Evolutionary conservation across 2,329 filamentous ascomycete species (phyloP).

Genomic region (Eutypella sp.): DNA sequence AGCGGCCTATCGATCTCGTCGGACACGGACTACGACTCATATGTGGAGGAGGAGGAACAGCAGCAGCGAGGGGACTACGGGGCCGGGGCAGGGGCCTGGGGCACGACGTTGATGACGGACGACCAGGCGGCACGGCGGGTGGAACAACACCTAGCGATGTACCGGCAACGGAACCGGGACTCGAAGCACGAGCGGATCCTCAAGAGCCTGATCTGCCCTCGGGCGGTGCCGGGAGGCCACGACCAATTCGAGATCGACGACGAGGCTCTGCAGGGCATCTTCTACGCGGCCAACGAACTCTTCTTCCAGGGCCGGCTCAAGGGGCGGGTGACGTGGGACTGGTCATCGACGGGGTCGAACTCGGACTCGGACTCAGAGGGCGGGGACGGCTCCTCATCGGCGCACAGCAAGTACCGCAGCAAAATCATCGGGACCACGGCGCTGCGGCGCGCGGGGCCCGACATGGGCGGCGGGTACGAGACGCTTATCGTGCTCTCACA

Average conservation of each 20-base stretch:
- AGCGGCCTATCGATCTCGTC: slow-evolving; percentile 45
- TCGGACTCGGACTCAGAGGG: too few relatives aligned
- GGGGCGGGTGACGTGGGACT: slow-evolving; percentile 58
- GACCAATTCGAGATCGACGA: slow-evolving; percentile 54
- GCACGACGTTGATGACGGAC: slow-evolving; percentile 47
- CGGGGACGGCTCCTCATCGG: too few relatives aligned
- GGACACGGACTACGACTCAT: slow-evolving; percentile 29
- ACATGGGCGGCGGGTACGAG: slow-evolving; percentile 52
- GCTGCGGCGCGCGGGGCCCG: slow-evolving; percentile 42
- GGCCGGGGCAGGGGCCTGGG: too few relatives aligned
- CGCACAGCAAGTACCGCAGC: slow-evolving; percentile 47
- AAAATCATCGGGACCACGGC: slow-evolving; percentile 61
- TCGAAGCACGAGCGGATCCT: slow-evolving; percentile 55
- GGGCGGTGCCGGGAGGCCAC: slow-evolving; percentile 36
- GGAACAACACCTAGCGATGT: slow-evolving; percentile 39
- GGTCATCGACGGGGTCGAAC: too few relatives aligned
- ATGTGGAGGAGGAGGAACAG: slow-evolving; percentile 37
- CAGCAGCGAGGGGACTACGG: too few relatives aligned
- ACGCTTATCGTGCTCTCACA: slow-evolving; percentile 58
- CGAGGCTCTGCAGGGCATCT: slow-evolving; percentile 51
- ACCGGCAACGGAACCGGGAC: slow-evolving; percentile 39
- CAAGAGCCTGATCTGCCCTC: slow-evolving; percentile 51
- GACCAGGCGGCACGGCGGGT: slow-evolving; percentile 45
- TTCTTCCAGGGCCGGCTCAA: slow-evolving; percentile 55
- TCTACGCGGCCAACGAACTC: slow-evolving; percentile 56